A percentile compares a stretch with the other conserved stretches of the same genome.
phyloP scores from a whole-genome alignment of 225 moss, liverwort and hornwort genomes.

The Antitrichia curtipendula region DNA sequence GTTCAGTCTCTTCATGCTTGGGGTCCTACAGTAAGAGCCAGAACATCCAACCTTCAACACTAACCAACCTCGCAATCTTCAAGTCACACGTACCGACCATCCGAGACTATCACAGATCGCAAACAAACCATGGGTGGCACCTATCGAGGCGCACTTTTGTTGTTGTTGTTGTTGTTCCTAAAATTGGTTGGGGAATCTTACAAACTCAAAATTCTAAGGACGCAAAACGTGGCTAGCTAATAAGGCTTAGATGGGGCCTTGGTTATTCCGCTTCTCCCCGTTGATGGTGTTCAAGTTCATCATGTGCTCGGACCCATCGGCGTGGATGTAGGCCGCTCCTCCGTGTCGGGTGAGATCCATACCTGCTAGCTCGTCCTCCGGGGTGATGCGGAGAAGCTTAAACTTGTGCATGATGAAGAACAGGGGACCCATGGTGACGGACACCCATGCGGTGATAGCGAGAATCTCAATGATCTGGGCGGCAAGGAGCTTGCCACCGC shows the following conservation, averaged over 20 bases:
- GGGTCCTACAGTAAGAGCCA: not conserved
- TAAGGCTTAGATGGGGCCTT: not conserved
- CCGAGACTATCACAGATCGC: not conserved
- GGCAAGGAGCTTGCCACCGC: constrained; percentile 60
- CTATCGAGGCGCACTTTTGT: not conserved
- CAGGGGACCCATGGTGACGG: constrained; percentile 47
- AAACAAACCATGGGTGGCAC: not conserved
- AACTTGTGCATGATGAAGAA: constrained; percentile 38
- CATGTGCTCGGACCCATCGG: constrained; percentile 27
- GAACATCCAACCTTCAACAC: not conserved
- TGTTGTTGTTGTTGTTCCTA: not conserved
- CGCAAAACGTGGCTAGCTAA: not conserved
- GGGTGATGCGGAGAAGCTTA: constrained; percentile 33
- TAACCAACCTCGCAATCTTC: not conserved
- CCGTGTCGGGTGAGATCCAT: constrained; percentile 76
- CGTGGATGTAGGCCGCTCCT: constrained; percentile 51
- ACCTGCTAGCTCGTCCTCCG: constrained; percentile 54
- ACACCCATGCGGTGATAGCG: constrained; percentile 42
- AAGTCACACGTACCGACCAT: not conserved
- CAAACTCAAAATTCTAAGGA: not conserved
- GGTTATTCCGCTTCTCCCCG: constrained; percentile 9
- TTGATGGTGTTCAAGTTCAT: constrained; percentile 24
- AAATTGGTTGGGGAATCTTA: not conserved
- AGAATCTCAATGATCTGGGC: constrained; percentile 61
- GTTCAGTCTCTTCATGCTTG: not conserved